phyloP scores from a whole-genome alignment of 371 early-diverging fungal genomes.

The Rhizopus stolonifer region DNA sequence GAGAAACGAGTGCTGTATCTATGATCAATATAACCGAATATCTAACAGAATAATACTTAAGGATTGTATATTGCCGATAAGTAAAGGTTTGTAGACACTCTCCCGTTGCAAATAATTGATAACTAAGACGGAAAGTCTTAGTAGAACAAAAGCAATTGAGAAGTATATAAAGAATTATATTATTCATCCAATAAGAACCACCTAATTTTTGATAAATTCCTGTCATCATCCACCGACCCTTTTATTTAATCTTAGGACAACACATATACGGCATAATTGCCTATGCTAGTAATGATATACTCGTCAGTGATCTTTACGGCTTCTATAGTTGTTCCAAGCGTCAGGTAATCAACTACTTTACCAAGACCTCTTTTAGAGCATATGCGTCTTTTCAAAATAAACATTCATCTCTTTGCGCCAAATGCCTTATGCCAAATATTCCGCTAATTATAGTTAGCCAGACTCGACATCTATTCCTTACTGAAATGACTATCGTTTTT shows the following conservation, averaged over 20 bases:
- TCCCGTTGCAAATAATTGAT: conserved; percentile 6
- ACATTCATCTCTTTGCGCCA: conserved; percentile 19
- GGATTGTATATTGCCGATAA: conserved; percentile 7
- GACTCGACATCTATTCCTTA: neutral
- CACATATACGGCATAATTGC: conserved; percentile 8
- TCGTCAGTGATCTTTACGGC: conserved; percentile 6
- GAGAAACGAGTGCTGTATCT: conserved; percentile 11
- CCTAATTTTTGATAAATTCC: too few species aligned
- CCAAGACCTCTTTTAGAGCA: neutral
- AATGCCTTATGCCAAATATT: conserved; percentile 19
- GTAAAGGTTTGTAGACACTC: conserved; percentile 6
- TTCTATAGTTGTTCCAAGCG: conserved; percentile 11
- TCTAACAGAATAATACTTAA: too few species aligned
- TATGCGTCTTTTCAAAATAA: neutral
- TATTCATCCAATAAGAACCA: too few species aligned
- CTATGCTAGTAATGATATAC: conserved; percentile 9
- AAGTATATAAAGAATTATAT: too few species aligned
- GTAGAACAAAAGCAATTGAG: too few species aligned
- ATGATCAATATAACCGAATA: too few species aligned
- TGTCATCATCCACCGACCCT: too few species aligned
- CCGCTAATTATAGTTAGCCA: conserved; percentile 13
- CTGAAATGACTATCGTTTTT: neutral
- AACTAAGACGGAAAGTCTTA: too few species aligned
- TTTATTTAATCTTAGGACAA: too few species aligned
- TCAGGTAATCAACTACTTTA: conserved; percentile 1